Base-by-base conservation (phyloP, 345 rosid species). In the Syzygium grande region DNA sequence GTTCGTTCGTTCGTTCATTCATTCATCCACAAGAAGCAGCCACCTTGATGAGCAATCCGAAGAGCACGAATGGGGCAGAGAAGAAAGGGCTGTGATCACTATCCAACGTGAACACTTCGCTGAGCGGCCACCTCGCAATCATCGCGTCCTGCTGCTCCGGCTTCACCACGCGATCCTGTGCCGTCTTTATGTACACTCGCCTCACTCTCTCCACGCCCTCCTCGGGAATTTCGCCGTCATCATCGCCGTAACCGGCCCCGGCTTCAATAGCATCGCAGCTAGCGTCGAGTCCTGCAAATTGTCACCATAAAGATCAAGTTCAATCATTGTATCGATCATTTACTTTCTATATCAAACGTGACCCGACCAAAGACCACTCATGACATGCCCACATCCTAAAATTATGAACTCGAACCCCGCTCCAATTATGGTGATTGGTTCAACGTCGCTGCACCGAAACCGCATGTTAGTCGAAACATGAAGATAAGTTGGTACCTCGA, bases 21-120 rank as follows among this genome's bases (percentile, higher is more conserved):
- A 8, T 53, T 53, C 51, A 29, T 84, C 51, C 54, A 49, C 51
- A n/a, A 22, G 94, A 90, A 46, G 93, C 87, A 3, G 93, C 95
- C 38, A 94, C 94, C 90, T 97, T 93, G 73, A 96, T 85, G 43
- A 97, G 96, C 85, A 95, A 85, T 79, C 98, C 99, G 41, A 90
- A 90, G 87, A 97, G 97, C 87, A 86, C 52, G 87, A 94, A 93
- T 4, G 99, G 95, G 85, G 93, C 86, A 38, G 99, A 96, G 91
- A 97, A 97, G 84, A 94, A 93, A 7, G 99, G 99, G 89, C 96
- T 94, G 89, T 97, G 99, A 88, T 97, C 99, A 15, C 92, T 90
- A 9, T 96, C 98, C 92, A 97, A 15, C 54, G 73, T 90, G 84
- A 87, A 94, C 9, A 90, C 95, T 86, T 94, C 88, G 6, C 85